Evolutionary conservation across 148 eudicot genomes (phyloP).

Genomic region (Selenicereus undatus): DNA sequence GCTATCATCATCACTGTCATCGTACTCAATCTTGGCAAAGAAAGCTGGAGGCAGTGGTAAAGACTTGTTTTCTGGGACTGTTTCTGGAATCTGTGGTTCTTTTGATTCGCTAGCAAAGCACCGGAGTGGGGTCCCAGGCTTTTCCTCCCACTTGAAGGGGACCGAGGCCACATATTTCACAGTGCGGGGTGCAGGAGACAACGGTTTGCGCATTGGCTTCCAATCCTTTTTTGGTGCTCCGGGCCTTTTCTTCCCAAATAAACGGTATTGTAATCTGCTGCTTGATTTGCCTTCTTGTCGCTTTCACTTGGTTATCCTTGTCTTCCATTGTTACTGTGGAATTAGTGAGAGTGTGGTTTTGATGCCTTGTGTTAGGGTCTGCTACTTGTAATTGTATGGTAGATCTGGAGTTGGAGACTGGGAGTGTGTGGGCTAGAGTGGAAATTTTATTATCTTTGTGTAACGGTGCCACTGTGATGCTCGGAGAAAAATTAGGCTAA

Average conservation of each 20-base stretch:
- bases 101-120: slow-evolving; percentile 30
- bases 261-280: slow-evolving; percentile 75
- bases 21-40: slow-evolving; percentile 17
- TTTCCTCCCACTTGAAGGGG: slow-evolving; percentile 88
- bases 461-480: slow-evolving; percentile 28
- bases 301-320: slow-evolving; percentile 21
- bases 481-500: slow-evolving; percentile 19
- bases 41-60: slow-evolving; percentile 34
- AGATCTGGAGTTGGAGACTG: too few species aligned
- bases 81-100: slow-evolving; percentile 17
- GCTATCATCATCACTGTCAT: slow-evolving; percentile 28
- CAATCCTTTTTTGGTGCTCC: slow-evolving; percentile 77
- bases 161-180: slow-evolving; percentile 58
- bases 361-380: slow-evolving; percentile 8
- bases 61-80: slow-evolving; percentile 21
- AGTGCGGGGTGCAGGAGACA: slow-evolving; percentile 29
- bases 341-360: neutral
- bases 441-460: slow-evolving; percentile 16
- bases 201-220: slow-evolving; percentile 39
- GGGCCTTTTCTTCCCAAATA: slow-evolving; percentile 85
- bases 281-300: slow-evolving; percentile 30
- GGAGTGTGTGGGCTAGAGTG: slow-evolving; percentile 33
- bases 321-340: slow-evolving; percentile 42
- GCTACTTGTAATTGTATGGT: slow-evolving; percentile 7
- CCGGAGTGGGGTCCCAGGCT: slow-evolving; percentile 81